A percentile compares a stretch with the other conserved stretches of the same genome.
Conservation (phyloP, 768 basidiomycete genomes). For the Guyanaporus albipodus region DNA sequence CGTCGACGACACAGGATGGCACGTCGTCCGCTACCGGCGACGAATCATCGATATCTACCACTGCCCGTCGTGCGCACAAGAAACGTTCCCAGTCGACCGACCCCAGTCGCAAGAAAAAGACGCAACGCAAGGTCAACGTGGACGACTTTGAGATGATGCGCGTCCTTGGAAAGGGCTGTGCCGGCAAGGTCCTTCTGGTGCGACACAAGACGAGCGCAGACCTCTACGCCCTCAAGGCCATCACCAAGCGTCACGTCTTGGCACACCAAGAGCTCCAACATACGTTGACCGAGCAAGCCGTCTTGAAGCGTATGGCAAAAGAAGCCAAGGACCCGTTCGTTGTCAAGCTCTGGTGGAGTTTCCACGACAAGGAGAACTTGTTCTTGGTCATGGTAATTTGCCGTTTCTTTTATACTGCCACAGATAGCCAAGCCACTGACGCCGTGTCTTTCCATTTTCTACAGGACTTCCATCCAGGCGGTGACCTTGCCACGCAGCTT, state of each 20-base stretch:
- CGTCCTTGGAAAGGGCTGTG: constrained; percentile 95
- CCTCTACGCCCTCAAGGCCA: constrained; percentile 93
- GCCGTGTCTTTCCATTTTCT: constrained; percentile 10
- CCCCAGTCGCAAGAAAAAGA: constrained; percentile 50
- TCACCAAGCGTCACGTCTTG: constrained; percentile 95
- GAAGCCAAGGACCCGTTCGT: constrained; percentile 89
- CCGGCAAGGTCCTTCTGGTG: constrained; percentile 93
- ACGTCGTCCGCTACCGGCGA: constrained; percentile 61
- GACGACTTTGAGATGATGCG: constrained; percentile 97
- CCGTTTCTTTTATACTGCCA: constrained; percentile 14
- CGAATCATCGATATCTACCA: constrained; percentile 68
- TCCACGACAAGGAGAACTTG: constrained; percentile 96
- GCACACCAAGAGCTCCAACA: constrained; percentile 96
- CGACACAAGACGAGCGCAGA: constrained; percentile 67
- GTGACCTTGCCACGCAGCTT: constrained; percentile 96
- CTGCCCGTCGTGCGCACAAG: constrained; percentile 45
- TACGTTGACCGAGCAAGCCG: constrained; percentile 94
- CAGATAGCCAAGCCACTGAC: constrained; percentile 8
- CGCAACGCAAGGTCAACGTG: constrained; percentile 67
- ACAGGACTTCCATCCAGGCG: constrained; percentile 92
- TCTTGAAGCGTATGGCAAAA: constrained; percentile 90
- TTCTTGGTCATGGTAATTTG: constrained; percentile 86
- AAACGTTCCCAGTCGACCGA: constrained; percentile 50
- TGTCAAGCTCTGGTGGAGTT: constrained; percentile 94
- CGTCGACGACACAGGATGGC: constrained; percentile 48